Percentiles rank a stretch among this genome's conserved stretches.
These are phyloP conservation scores for Pestalotiopsis sp. DNA, from an alignment of 2,329 filamentous ascomycete species.

Conservation along the genomic window DNA sequence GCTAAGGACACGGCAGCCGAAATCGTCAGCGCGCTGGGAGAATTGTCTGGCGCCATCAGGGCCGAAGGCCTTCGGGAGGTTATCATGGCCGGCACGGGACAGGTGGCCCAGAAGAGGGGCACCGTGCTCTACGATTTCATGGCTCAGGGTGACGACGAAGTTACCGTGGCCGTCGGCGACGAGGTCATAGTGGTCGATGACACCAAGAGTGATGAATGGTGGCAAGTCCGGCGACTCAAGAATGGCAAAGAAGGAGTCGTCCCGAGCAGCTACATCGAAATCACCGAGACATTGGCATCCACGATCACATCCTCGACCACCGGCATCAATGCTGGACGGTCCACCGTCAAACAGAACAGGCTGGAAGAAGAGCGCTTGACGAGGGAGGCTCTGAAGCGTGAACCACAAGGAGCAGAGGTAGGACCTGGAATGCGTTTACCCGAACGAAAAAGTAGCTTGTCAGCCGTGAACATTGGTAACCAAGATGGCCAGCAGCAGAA, in stretches of 20 bases:
- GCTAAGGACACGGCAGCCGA: conserved; percentile 96
- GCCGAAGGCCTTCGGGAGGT: conserved; percentile 87
- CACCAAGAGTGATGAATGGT: conserved; percentile 94
- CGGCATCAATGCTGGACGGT: conserved; percentile 57
- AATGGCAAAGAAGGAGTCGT: conserved; percentile 96
- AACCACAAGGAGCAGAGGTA: conserved; percentile 72
- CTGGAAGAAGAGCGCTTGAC: conserved; percentile 83
- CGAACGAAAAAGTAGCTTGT: conserved; percentile 78
- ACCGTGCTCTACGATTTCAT: conserved; percentile 93
- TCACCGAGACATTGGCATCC: conserved; percentile 68
- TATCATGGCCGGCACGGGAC: conserved; percentile 74
- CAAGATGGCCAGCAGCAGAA: conserved; percentile 72
- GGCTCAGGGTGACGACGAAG: conserved; percentile 95
- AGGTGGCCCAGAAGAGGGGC: conserved; percentile 75
- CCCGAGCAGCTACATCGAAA: conserved; percentile 92
- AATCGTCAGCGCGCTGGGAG: conserved; percentile 85
- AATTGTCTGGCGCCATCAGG: conserved; percentile 82
- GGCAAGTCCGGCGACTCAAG: conserved; percentile 88
- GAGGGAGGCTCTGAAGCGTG: conserved; percentile 75
- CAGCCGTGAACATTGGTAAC: conserved; percentile 67
- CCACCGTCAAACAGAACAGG: conserved; percentile 75
- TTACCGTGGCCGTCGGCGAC: conserved; percentile 86
- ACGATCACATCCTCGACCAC: conserved; percentile 43
- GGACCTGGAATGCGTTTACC: conserved; percentile 76
- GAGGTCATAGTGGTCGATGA: conserved; percentile 92